These are phyloP conservation scores for Byssochlamys sp. DNA, from an alignment of 2,329 filamentous ascomycete species.

Conservation along the genomic window DNA sequence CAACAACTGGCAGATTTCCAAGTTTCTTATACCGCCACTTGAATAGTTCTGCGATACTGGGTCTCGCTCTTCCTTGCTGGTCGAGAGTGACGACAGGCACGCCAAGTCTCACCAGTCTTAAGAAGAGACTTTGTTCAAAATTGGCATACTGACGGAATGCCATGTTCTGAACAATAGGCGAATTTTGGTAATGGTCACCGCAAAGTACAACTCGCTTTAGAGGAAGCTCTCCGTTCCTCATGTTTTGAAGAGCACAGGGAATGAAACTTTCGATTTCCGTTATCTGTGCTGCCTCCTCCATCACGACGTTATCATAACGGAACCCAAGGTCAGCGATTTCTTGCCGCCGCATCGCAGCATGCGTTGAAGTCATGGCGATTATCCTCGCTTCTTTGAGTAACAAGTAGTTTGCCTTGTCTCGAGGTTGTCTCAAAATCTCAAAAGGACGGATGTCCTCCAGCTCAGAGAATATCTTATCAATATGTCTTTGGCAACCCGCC, in stretches of 20 bases:
- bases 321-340: slow-evolving; percentile 90
- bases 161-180: slow-evolving; percentile 85
- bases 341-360: slow-evolving; percentile 84
- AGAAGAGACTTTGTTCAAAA: slow-evolving; percentile 89
- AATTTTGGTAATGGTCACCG: slow-evolving; percentile 94
- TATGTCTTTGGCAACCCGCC: slow-evolving; percentile 76
- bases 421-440: slow-evolving; percentile 77
- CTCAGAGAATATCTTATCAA: slow-evolving; percentile 82
- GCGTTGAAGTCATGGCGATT: slow-evolving; percentile 96
- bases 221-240: slow-evolving; percentile 60
- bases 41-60: slow-evolving; percentile 80
- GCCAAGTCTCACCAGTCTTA: slow-evolving; percentile 76
- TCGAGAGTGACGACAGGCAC: slow-evolving; percentile 87
- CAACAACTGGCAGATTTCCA: slow-evolving; percentile 67
- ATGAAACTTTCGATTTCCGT: slow-evolving; percentile 97
- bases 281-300: slow-evolving; percentile 97
- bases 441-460: slow-evolving; percentile 89
- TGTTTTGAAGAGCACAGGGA: slow-evolving; percentile 81
- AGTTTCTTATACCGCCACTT: slow-evolving; percentile 82
- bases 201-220: slow-evolving; percentile 84
- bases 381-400: slow-evolving; percentile 93
- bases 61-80: slow-evolving; percentile 82
- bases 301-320: slow-evolving; percentile 92
- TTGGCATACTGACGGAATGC: slow-evolving; percentile 93
- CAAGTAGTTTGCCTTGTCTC: slow-evolving; percentile 92